Evolutionary conservation across 2,329 filamentous ascomycete genomes (phyloP).

Genomic region (Pseudogymnoascus verrucosus): DNA sequence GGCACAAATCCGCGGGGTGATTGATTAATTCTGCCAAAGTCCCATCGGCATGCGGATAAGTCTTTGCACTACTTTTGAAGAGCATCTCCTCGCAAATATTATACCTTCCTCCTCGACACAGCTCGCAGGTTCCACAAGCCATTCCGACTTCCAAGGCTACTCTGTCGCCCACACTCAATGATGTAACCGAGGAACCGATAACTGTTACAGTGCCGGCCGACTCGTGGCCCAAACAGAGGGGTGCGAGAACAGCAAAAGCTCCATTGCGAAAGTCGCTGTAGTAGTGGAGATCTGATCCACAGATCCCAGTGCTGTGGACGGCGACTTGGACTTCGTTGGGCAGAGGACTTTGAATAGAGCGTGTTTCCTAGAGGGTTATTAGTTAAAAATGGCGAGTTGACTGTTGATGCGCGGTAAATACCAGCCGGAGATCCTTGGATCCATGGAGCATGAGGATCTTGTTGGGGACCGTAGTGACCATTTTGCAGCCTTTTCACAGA

Average conservation of each 20-base stretch:
- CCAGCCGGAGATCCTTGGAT: conserved; percentile 26
- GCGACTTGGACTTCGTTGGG: conserved; percentile 68
- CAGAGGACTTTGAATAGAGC: conserved; percentile 20
- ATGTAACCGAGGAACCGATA: conserved; percentile 67
- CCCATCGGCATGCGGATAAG: conserved; percentile 29
- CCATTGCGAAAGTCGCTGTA: conserved; percentile 94
- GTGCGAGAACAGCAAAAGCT: conserved; percentile 81
- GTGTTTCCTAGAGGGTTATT: conserved; percentile 14
- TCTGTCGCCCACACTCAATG: conserved; percentile 74
- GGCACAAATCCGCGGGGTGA: conserved; percentile 91
- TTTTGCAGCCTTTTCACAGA: not conserved
- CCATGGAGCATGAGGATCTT: conserved; percentile 22
- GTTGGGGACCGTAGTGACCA: not conserved
- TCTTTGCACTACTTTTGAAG: conserved; percentile 30
- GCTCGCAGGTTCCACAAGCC: conserved; percentile 81
- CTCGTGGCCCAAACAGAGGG: conserved; percentile 91
- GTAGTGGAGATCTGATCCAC: conserved; percentile 95
- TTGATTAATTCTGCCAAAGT: conserved; percentile 49
- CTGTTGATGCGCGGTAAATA: conserved; percentile 13
- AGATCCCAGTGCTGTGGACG: conserved; percentile 90
- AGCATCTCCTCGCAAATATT: conserved; percentile 70
- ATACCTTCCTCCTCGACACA: conserved; percentile 83
- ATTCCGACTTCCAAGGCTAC: conserved; percentile 93
- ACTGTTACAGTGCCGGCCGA: conserved; percentile 78
- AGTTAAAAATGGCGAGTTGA: conserved; percentile 1